Conservation (phyloP, 495 filamentous ascomycete species). For the Lasiosphaeria miniovina region DNA sequence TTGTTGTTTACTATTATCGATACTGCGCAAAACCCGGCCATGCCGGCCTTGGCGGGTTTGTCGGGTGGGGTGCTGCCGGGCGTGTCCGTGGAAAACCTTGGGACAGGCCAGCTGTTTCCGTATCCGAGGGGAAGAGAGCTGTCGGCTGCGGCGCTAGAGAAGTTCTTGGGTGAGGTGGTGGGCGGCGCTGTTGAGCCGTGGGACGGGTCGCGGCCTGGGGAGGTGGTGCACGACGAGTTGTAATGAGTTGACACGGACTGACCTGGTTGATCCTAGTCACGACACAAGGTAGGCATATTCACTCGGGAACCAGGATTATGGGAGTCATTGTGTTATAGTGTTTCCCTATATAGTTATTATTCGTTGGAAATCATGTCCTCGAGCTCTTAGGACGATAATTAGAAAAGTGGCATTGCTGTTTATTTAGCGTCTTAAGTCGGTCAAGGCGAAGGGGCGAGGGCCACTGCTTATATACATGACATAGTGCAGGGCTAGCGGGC, state of each 20-base stretch:
- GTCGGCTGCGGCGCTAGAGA: background rate
- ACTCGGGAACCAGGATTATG: too few species aligned
- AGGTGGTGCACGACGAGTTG: background rate
- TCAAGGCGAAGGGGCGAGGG: too few species aligned
- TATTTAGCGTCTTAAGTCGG: too few species aligned
- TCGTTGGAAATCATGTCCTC: too few species aligned
- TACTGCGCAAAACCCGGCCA: conserved; percentile 39
- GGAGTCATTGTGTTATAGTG: too few species aligned
- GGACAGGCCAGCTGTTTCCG: background rate
- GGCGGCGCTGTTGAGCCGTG: background rate
- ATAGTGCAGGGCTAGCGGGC: too few species aligned
- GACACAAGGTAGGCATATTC: too few species aligned
- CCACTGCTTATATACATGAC: too few species aligned
- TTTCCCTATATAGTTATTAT: too few species aligned
- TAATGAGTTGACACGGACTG: background rate
- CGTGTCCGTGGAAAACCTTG: background rate
- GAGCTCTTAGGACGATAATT: too few species aligned
- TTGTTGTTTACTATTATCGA: conserved; percentile 43
- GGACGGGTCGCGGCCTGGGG: background rate
- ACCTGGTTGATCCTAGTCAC: too few species aligned
- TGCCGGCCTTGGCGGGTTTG: conserved; percentile 28
- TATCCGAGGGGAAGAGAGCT: background rate
- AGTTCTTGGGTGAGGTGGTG: background rate
- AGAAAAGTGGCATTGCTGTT: too few species aligned
- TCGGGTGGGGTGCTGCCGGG: background rate